Conservation (phyloP, 2,329 filamentous ascomycete species). For the Aspergillus cejpii region DNA sequence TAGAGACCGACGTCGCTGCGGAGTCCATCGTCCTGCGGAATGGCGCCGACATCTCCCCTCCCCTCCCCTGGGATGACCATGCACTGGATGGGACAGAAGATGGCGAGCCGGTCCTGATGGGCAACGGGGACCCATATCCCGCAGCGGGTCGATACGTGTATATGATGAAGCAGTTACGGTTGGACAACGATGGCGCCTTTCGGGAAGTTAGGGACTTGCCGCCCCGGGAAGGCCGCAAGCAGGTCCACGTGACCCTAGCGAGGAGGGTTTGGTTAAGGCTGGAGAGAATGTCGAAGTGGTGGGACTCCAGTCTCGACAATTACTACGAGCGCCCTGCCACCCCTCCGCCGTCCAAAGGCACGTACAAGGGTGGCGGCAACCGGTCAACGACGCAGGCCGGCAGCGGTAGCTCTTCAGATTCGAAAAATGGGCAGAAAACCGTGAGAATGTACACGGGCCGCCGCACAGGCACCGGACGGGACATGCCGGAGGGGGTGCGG, state of each 20-base stretch:
- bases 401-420: not conserved
- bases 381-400: not conserved
- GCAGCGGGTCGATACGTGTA: conserved; percentile 45
- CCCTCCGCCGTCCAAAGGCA: conserved; percentile 16
- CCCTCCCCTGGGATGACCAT: conserved; percentile 33
- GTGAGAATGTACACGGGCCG: conserved; percentile 50
- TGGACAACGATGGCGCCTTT: conserved; percentile 53
- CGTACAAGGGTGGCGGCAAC: conserved; percentile 24
- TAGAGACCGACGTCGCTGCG: conserved; percentile 34
- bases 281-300: conserved; percentile 55
- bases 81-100: conserved; percentile 14
- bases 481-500: conserved; percentile 55
- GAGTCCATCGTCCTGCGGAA: conserved; percentile 33
- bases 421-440: conserved; percentile 7
- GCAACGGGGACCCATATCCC: conserved; percentile 46
- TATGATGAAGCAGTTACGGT: conserved; percentile 46
- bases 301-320: conserved; percentile 54
- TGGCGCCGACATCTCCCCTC: conserved; percentile 31
- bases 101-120: conserved; percentile 33
- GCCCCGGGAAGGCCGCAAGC: conserved; percentile 40
- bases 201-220: conserved; percentile 48
- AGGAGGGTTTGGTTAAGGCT: conserved; percentile 56
- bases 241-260: conserved; percentile 49
- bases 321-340: conserved; percentile 43
- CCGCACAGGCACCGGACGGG: conserved; percentile 50